These are phyloP conservation scores for Decorospora gaudefroyi DNA, from an alignment of 2,329 filamentous ascomycete species.

Conservation along the genomic window DNA sequence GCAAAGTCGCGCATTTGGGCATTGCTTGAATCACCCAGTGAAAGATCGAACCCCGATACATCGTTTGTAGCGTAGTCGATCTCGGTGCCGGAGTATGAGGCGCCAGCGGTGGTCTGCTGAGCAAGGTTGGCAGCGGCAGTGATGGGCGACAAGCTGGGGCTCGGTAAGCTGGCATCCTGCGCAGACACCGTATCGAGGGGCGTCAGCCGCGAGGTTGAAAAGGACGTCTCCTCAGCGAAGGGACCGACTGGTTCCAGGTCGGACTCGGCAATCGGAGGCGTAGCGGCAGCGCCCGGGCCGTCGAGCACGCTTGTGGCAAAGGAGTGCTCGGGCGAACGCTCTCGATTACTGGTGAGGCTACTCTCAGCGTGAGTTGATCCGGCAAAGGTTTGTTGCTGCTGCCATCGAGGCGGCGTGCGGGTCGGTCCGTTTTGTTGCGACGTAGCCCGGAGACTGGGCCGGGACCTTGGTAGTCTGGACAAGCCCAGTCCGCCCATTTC, in stretches of 20 bases:
- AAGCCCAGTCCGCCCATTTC: slow-evolving; percentile 35
- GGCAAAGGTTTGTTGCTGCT: slow-evolving; percentile 33
- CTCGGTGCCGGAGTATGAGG: slow-evolving; percentile 29
- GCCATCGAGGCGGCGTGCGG: slow-evolving; percentile 26
- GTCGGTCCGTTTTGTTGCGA: slow-evolving; percentile 24
- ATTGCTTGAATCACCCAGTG: slow-evolving; percentile 25
- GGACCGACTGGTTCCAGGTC: slow-evolving; percentile 65
- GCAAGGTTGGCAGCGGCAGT: slow-evolving; percentile 73
- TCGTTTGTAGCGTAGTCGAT: slow-evolving; percentile 44
- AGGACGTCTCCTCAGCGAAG: slow-evolving; percentile 39
- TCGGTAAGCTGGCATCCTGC: slow-evolving; percentile 90
- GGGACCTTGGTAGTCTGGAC: slow-evolving; percentile 28
- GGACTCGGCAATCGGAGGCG: slow-evolving; percentile 74
- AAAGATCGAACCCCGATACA: slow-evolving; percentile 46
- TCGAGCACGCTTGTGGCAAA: slow-evolving; percentile 38
- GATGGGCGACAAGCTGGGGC: slow-evolving; percentile 87
- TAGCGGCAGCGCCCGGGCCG: slow-evolving; percentile 64
- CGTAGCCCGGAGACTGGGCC: slow-evolving; percentile 24
- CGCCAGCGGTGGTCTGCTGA: slow-evolving; percentile 42
- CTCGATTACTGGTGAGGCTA: slow-evolving; percentile 17
- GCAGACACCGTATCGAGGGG: slow-evolving; percentile 71
- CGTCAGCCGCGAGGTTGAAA: slow-evolving; percentile 46
- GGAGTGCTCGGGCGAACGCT: slow-evolving; percentile 24
- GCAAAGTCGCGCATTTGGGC: slow-evolving; percentile 20
- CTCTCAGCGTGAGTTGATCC: slow-evolving; percentile 29